Evolutionary conservation across 2,329 filamentous ascomycete genomes (phyloP).

Genomic region (Rugonectria rugulosa): DNA sequence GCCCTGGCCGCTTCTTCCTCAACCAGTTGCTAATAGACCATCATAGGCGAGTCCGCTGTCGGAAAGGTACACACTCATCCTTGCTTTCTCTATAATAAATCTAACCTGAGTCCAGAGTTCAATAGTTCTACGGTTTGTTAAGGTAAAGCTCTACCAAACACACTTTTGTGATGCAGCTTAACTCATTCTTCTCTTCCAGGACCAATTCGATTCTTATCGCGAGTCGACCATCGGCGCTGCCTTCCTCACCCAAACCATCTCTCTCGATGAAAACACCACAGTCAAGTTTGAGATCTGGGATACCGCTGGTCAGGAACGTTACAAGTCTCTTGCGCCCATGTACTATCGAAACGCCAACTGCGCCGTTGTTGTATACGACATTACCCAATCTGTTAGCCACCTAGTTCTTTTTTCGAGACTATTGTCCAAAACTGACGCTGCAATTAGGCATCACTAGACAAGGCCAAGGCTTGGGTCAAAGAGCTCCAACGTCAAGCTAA

Average conservation of each 20-base stretch:
- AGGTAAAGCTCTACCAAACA: slow-evolving; percentile 66
- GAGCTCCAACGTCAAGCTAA: slow-evolving; percentile 98
- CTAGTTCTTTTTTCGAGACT: not conserved
- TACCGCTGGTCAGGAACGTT: slow-evolving; percentile 96
- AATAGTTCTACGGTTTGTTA: slow-evolving; percentile 96
- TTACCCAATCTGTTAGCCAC: slow-evolving; percentile 90
- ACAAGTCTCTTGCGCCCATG: slow-evolving; percentile 99
- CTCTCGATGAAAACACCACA: slow-evolving; percentile 95
- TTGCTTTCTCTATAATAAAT: slow-evolving; percentile 2
- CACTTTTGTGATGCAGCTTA: not conserved
- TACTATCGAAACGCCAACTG: slow-evolving; percentile 99
- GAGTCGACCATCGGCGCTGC: slow-evolving; percentile 98
- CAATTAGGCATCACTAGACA: slow-evolving; percentile 88
- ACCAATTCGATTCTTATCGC: slow-evolving; percentile 98
- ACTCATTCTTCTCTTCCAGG: slow-evolving; percentile 58
- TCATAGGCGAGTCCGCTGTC: slow-evolving; percentile 91
- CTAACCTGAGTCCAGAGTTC: slow-evolving; percentile 73
- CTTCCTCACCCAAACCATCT: slow-evolving; percentile 98
- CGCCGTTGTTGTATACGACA: slow-evolving; percentile 98
- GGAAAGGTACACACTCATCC: slow-evolving; percentile 77
- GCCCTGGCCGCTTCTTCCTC: slow-evolving; percentile 11
- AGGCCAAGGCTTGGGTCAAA: slow-evolving; percentile 99
- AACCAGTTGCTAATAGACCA: slow-evolving; percentile 47
- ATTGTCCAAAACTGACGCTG: slow-evolving; percentile 22
- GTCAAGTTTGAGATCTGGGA: slow-evolving; percentile 99